Evolutionary conservation across 2,329 filamentous ascomycete genomes (phyloP).

Genomic region (Tricladium varicosporioides): DNA sequence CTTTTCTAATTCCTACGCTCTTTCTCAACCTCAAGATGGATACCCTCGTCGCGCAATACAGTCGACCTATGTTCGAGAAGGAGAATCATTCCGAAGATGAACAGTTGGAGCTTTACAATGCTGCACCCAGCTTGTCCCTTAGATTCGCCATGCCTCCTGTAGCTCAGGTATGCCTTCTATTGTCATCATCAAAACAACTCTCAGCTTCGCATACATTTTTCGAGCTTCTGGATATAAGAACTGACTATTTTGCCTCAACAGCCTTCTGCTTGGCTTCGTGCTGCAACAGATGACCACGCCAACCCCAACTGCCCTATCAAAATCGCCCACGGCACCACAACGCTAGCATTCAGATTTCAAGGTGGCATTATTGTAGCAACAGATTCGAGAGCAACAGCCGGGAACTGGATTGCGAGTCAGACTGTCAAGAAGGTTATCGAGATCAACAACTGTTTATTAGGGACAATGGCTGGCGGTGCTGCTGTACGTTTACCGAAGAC

Average conservation of each 20-base stretch:
- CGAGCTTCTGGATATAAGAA: conserved; percentile 1
- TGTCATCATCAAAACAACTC: conserved; percentile 8
- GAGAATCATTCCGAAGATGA: conserved; percentile 72
- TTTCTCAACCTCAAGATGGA: conserved; percentile 62
- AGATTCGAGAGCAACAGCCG: conserved; percentile 93
- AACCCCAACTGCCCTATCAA: conserved; percentile 99
- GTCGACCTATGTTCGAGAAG: conserved; percentile 69
- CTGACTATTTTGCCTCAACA: conserved; percentile 38
- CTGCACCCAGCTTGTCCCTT: conserved; percentile 74
- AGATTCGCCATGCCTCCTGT: conserved; percentile 95
- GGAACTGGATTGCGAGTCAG: conserved; percentile 99
- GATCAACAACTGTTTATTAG: conserved; percentile 90
- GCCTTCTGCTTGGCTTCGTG: conserved; percentile 92
- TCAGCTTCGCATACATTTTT: conserved; percentile 9
- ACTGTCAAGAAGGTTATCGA: conserved; percentile 99
- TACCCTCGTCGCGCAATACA: conserved; percentile 88
- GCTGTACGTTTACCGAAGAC: conserved; percentile 56
- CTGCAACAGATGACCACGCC: conserved; percentile 93
- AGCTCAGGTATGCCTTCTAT: conserved; percentile 65
- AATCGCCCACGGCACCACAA: conserved; percentile 98
- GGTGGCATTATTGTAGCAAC: conserved; percentile 98
- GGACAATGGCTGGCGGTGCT: conserved; percentile 97
- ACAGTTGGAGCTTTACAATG: conserved; percentile 69
- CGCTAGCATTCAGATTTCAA: conserved; percentile 95
- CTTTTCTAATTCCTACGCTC: conserved; percentile 16